phyloP scores from a whole-genome alignment of 306 rosid genomes.

The Cucumis sativus region DNA sequence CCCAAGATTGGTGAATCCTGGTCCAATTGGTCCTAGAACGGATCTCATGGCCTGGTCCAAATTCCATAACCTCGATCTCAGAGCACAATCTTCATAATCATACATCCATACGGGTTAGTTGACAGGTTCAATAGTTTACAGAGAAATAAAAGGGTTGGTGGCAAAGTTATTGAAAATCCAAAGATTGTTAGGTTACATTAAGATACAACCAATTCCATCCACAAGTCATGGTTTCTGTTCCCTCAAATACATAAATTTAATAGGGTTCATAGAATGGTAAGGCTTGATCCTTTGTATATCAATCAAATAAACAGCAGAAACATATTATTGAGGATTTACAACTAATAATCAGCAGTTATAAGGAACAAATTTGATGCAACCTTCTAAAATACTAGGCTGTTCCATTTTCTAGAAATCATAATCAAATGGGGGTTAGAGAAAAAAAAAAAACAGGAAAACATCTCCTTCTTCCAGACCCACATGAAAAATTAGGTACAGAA shows the following conservation, averaged over 20 bases:
- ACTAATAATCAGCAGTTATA: neutral
- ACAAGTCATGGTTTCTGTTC: neutral
- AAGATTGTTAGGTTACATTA: neutral
- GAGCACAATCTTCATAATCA: neutral
- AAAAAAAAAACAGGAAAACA: neutral
- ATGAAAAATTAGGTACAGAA: neutral
- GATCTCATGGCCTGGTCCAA: neutral
- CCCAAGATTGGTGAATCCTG: neutral
- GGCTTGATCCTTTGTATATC: neutral
- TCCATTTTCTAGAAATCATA: neutral
- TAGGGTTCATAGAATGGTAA: neutral
- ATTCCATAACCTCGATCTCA: constrained; percentile 2
- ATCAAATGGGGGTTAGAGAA: neutral
- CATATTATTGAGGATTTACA: neutral
- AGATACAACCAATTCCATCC: constrained; percentile 3
- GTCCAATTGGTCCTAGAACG: neutral
- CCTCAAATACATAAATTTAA: neutral
- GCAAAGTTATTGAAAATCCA: neutral
- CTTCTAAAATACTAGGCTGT: neutral
- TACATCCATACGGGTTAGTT: neutral
- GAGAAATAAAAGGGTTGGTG: neutral
- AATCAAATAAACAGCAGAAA: neutral
- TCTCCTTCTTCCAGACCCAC: neutral
- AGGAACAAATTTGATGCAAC: neutral
- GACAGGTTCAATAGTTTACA: neutral